Evolutionary conservation across 2,329 filamentous ascomycete species (phyloP).

Genomic region (Phyllachora maydis): DNA sequence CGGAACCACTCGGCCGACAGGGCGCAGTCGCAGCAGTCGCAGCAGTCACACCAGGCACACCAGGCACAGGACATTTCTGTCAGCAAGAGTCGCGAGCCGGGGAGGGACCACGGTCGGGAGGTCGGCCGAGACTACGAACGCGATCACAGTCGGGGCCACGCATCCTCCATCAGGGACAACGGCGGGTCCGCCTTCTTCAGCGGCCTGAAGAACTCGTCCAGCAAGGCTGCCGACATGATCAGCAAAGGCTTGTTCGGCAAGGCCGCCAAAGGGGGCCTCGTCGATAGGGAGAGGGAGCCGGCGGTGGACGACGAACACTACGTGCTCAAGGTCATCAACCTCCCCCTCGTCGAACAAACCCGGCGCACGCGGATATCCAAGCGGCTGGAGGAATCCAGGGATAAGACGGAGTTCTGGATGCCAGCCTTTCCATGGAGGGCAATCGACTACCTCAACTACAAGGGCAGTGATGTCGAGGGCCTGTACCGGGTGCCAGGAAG

Average conservation of each 20-base stretch:
- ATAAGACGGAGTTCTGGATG: constrained; percentile 99
- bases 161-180: constrained; percentile 36
- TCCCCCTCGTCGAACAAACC: constrained; percentile 73
- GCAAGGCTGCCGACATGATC: constrained; percentile 59
- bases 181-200: constrained; percentile 46
- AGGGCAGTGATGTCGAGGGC: constrained; percentile 82
- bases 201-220: constrained; percentile 52
- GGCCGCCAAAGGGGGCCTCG: constrained; percentile 49
- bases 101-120: too few species aligned
- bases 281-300: constrained; percentile 41
- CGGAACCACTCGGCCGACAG: constrained; percentile 61
- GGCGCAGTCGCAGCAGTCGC: constrained; percentile 21
- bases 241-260: constrained; percentile 73
- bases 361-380: constrained; percentile 83
- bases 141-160: constrained; percentile 23
- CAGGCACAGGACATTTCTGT: constrained; percentile 19
- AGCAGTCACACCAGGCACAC: constrained; percentile 13
- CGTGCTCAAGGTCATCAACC: constrained; percentile 64
- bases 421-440: constrained; percentile 86
- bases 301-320: constrained; percentile 67
- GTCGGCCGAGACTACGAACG: too few species aligned
- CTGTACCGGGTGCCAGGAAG: constrained; percentile 85
- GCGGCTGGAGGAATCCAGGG: constrained; percentile 64
- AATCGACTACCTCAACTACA: constrained; percentile 91
- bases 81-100: constrained; percentile 18